Evolutionary conservation across 257 asterid genomes (phyloP), one percentile per base, ranked within the genome.

Genomic region (Handroanthus guayacan): DNA sequence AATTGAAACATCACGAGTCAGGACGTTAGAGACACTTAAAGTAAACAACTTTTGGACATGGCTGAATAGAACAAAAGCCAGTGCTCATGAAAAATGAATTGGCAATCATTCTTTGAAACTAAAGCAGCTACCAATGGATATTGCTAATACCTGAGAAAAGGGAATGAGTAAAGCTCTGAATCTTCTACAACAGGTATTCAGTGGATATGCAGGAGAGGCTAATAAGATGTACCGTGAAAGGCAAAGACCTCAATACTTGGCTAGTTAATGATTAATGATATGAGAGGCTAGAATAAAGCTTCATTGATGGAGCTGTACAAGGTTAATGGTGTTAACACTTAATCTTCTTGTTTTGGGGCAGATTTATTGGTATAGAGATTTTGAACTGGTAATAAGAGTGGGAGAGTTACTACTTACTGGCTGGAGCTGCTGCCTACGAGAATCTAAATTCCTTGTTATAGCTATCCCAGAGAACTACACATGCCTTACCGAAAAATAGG

Each of bases 361-460:
- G 47, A 62, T 62, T 36, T 12, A 31, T 34, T 36, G 11, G 18
- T 55, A 36, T 63, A 13, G 50, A 38, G 10, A 37, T 63, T 63
- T 14, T 5, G 18, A 51, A 14, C 13, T 63, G 31, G 36, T 39
- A 37, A 39, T 38, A 14, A 34, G 12, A 38, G 20, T 34, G 67
- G 9, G 12, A 37, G 45, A 13, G n/a, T n/a, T n/a, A n/a, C n/a
- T n/a, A n/a, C 6, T 62, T 36, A 14, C 34, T 1, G 34, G 36
- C 31, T 37, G 34, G 50, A 38, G 13, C n/a, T 9, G 51, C 9
- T n/a, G 34, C 12, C 50, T 14, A 44, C 9, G 55, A 68, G 20
- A 1, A 68, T 50, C 44, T 6, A 68, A 25, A 50, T 48, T 48
- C 50, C 61, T 67, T 67, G 60, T 10, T 44, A 67, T 10, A 67